phyloP scores from a whole-genome alignment of 768 basidiomycete genomes.

The Lyophyllum decastes region DNA sequence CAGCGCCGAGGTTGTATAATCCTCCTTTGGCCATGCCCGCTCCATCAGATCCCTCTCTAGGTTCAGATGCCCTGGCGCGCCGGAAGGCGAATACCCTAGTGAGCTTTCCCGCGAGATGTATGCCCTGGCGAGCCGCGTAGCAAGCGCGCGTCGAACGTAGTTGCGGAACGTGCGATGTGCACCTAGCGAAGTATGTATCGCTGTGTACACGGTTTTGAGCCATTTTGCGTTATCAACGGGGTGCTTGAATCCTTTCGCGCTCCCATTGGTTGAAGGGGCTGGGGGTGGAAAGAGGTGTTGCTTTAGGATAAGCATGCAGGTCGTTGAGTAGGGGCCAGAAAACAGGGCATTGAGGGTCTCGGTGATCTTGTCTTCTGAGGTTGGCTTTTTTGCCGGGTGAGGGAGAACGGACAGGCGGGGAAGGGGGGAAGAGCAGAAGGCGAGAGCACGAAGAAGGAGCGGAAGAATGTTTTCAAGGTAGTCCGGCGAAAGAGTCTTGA shows the following conservation, averaged over 20 bases:
- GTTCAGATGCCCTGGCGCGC: constrained; percentile 59
- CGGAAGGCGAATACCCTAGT: constrained; percentile 56
- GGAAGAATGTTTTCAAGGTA: constrained; percentile 63
- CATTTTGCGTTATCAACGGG: not conserved
- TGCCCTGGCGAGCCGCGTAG: constrained; percentile 63
- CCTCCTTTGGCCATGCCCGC: constrained; percentile 72
- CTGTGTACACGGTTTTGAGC: constrained; percentile 25
- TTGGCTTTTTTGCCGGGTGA: constrained; percentile 34
- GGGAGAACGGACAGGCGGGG: constrained; percentile 63
- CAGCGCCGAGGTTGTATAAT: constrained; percentile 32
- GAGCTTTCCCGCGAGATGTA: constrained; percentile 60
- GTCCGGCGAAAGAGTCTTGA: constrained; percentile 57
- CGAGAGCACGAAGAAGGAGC: constrained; percentile 69
- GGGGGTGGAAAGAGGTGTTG: constrained; percentile 54
- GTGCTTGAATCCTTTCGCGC: constrained; percentile 1
- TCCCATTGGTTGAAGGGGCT: constrained; percentile 13
- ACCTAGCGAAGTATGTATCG: constrained; percentile 52
- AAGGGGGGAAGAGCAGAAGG: constrained; percentile 65
- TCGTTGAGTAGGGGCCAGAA: constrained; percentile 63
- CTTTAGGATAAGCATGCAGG: constrained; percentile 65
- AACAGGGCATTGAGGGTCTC: constrained; percentile 59
- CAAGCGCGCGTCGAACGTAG: constrained; percentile 62
- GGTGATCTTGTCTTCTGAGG: constrained; percentile 56
- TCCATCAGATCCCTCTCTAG: constrained; percentile 69
- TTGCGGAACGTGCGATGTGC: constrained; percentile 64